These are phyloP conservation scores for Ricinus communis DNA, from an alignment of 345 rosid genomes.

Conservation along the genomic window DNA sequence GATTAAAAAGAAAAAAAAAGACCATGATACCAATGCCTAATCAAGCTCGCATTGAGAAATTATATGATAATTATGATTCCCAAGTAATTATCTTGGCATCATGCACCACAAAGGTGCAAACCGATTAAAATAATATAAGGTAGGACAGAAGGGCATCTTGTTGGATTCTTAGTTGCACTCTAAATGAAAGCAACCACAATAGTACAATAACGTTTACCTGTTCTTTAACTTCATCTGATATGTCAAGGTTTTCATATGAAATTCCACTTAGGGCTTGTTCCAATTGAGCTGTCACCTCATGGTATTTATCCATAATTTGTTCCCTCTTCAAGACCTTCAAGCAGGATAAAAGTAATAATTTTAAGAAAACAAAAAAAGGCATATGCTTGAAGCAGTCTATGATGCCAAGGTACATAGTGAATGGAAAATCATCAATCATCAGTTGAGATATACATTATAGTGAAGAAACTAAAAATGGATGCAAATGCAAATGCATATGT, in stretches of 20 bases:
- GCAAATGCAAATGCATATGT: not conserved
- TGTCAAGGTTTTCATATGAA: slow-evolving; percentile 68
- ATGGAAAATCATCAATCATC: not conserved
- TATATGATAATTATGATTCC: not conserved
- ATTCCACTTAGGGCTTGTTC: slow-evolving; percentile 74
- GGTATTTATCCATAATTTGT: slow-evolving; percentile 57
- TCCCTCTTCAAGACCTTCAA: slow-evolving; percentile 87
- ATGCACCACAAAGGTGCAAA: not conserved
- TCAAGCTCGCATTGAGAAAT: not conserved
- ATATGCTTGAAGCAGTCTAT: not conserved
- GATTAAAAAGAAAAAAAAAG: not conserved
- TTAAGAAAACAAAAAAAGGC: not conserved
- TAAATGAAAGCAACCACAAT: not conserved
- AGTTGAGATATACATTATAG: not conserved
- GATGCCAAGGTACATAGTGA: not conserved
- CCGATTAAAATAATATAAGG: not conserved
- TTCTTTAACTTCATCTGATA: slow-evolving; percentile 96
- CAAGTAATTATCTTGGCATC: slow-evolving; percentile 12
- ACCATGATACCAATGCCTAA: not conserved
- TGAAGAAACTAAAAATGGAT: not conserved
- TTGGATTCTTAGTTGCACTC: slow-evolving; percentile 2
- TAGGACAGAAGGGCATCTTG: not conserved
- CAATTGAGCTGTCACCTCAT: slow-evolving; percentile 61
- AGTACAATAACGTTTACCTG: slow-evolving; percentile 51
- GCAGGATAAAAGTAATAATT: slow-evolving; percentile 12